Evolutionary conservation across 2,329 filamentous ascomycete species (phyloP).

Genomic region (Sclerotinia borealis): DNA sequence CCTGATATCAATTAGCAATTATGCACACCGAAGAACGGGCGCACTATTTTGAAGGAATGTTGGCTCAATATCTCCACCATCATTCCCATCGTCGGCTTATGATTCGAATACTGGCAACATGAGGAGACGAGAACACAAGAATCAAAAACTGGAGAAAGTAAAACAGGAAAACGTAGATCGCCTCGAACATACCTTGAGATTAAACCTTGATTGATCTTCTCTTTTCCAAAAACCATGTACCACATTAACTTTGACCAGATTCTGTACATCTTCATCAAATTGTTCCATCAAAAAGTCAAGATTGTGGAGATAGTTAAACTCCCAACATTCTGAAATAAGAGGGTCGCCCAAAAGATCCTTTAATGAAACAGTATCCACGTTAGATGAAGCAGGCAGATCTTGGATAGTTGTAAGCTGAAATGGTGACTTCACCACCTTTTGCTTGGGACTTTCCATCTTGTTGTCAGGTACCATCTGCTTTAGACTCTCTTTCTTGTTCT

Average conservation of each 20-base stretch:
- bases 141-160: not conserved
- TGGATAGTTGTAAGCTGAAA: constrained; percentile 52
- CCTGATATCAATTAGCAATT: constrained; percentile 39
- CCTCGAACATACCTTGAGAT: constrained; percentile 38
- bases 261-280: constrained; percentile 49
- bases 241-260: constrained; percentile 49
- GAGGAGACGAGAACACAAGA: not conserved
- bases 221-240: constrained; percentile 62
- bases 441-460: not conserved
- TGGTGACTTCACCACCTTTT: constrained; percentile 40
- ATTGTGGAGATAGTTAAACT: constrained; percentile 51
- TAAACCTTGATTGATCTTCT: constrained; percentile 50
- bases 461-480: not conserved
- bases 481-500: not conserved
- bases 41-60: too few relatives aligned
- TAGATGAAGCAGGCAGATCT: constrained; percentile 45
- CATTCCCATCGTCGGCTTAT: too few relatives aligned
- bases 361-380: constrained; percentile 50
- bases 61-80: too few relatives aligned
- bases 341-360: constrained; percentile 55
- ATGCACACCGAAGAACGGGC: too few relatives aligned
- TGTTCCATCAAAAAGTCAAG: constrained; percentile 53
- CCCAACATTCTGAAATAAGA: constrained; percentile 49
- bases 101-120: not conserved
- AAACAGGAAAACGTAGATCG: not conserved